Conservation (phyloP, 73 alveolate genomes). For the Paramecium tetraurelia region DNA sequence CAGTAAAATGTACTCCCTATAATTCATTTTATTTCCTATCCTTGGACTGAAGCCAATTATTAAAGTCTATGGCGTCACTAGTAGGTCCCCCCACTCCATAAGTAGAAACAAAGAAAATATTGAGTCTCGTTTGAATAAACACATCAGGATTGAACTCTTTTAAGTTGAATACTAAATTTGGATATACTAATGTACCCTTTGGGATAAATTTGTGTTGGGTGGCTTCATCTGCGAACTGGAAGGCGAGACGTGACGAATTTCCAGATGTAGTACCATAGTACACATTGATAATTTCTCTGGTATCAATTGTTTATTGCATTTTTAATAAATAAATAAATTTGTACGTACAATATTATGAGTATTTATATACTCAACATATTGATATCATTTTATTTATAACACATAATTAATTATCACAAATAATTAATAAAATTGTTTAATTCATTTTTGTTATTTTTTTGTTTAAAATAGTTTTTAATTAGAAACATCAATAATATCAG, state of each 20-base stretch:
- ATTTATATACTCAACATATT: background rate
- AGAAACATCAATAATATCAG: background rate
- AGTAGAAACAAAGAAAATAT: slow-evolving; percentile 52
- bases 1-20: background rate
- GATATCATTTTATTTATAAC: background rate
- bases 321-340: background rate
- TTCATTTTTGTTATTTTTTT: background rate
- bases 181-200: background rate
- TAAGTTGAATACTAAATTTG: slow-evolving; percentile 22
- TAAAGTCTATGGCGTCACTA: slow-evolving; percentile 52
- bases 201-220: slow-evolving; percentile 29
- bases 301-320: background rate
- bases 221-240: slow-evolving; percentile 51
- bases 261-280: slow-evolving; percentile 63
- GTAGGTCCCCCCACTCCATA: slow-evolving; percentile 64
- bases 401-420: background rate
- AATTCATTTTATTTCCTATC: background rate
- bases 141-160: slow-evolving; percentile 52
- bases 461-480: background rate
- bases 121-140: background rate
- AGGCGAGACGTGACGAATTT: slow-evolving; percentile 52
- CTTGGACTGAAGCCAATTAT: slow-evolving; percentile 35
- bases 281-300: slow-evolving; percentile 40
- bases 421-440: background rate
- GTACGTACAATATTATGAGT: background rate